Conservation (phyloP, 768 basidiomycete genomes). For the Hypsizygus marmoreus region DNA sequence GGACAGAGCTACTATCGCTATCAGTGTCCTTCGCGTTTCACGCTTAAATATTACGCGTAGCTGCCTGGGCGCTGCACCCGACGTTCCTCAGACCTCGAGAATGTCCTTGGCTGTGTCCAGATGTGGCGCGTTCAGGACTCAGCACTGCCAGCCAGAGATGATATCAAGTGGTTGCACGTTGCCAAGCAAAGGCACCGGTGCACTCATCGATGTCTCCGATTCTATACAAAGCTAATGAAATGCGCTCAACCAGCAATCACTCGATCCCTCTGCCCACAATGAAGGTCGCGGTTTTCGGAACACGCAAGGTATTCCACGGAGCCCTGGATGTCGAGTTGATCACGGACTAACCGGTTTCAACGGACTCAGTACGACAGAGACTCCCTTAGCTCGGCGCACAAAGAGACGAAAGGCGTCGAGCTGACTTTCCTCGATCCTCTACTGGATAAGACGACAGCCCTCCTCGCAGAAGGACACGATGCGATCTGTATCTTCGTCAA, state of each 20-base stretch:
- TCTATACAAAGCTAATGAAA: not conserved
- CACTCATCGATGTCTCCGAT: conserved; percentile 1
- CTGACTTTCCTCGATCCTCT: conserved; percentile 41
- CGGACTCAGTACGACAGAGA: conserved; percentile 36
- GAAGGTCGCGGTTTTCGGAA: conserved; percentile 46
- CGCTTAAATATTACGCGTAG: too few species aligned
- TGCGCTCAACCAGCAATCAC: not conserved
- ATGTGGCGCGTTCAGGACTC: too few species aligned
- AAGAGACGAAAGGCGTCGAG: conserved; percentile 26
- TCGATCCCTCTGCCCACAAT: conserved; percentile 22
- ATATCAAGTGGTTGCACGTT: too few species aligned
- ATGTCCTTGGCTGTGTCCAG: too few species aligned
- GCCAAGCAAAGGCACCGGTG: too few species aligned
- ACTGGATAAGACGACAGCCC: conserved; percentile 35
- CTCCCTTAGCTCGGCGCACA: conserved; percentile 30
- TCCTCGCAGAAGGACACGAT: conserved; percentile 37
- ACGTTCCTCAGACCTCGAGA: too few species aligned
- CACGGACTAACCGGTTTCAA: too few species aligned
- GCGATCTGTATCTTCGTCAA: conserved; percentile 47
- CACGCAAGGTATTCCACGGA: conserved; percentile 28
- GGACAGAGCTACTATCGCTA: too few species aligned
- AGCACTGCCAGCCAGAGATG: too few species aligned
- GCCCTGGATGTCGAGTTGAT: not conserved
- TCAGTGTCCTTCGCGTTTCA: too few species aligned
- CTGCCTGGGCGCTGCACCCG: too few species aligned